Evolutionary conservation across 2,329 filamentous ascomycete species (phyloP).

Genomic region (Byssoonygena ceratinophila): DNA sequence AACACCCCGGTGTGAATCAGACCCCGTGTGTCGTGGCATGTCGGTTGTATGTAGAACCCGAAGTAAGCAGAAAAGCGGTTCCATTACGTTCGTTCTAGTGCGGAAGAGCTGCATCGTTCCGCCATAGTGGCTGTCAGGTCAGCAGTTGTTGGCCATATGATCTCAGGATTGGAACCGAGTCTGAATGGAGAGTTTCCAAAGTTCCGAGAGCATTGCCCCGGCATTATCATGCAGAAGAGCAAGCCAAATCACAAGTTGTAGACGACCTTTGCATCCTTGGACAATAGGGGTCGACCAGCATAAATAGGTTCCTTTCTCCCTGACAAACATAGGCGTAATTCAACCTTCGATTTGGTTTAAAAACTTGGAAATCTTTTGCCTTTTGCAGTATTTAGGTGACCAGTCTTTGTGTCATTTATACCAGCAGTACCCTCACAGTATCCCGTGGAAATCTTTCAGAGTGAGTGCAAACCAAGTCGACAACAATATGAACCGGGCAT

Average conservation of each 20-base stretch:
- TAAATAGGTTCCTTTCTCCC: constrained; percentile 1
- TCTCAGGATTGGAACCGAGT: not conserved
- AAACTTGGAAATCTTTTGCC: not conserved
- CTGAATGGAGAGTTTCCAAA: not conserved
- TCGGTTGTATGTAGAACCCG: not conserved
- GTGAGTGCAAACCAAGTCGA: constrained; percentile 2
- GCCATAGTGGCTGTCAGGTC: not conserved
- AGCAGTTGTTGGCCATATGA: constrained; percentile 8
- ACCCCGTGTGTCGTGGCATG: not conserved
- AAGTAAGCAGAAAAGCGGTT: not conserved
- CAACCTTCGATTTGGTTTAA: not conserved
- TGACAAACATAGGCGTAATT: not conserved
- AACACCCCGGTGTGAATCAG: not conserved
- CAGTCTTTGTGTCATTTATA: not conserved
- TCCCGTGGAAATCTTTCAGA: too few species aligned
- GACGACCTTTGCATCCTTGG: not conserved
- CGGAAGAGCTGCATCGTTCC: constrained; percentile 1
- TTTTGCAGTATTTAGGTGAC: not conserved
- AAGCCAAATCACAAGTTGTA: not conserved
- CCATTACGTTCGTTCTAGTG: constrained; percentile 4
- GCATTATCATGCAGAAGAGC: constrained; percentile 1
- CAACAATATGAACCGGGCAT: not conserved
- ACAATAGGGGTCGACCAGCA: not conserved
- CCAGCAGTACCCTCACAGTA: not conserved
- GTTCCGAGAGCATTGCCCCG: not conserved